phyloP scores from a whole-genome alignment of 2,329 filamentous ascomycete genomes.

The Taxawa tesnikishii region DNA sequence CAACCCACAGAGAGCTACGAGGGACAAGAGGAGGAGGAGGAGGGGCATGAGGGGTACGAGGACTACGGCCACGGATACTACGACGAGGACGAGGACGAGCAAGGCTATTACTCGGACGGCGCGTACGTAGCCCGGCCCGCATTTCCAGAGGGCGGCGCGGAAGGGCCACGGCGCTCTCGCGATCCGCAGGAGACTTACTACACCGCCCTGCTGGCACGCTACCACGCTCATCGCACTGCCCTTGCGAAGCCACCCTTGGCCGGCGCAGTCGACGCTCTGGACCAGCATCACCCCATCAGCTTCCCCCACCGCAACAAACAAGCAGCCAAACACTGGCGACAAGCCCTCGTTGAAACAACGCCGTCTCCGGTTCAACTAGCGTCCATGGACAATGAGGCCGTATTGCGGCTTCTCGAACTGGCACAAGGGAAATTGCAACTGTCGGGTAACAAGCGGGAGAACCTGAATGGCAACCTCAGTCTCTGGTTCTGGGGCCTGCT shows the following conservation, averaged over 20 bases:
- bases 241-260: slow-evolving; percentile 46
- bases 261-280: slow-evolving; percentile 42
- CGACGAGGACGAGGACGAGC: slow-evolving; percentile 40
- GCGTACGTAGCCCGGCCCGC: slow-evolving; percentile 57
- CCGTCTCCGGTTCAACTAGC: slow-evolving; percentile 39
- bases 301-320: slow-evolving; percentile 42
- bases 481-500: slow-evolving; percentile 80
- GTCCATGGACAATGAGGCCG: slow-evolving; percentile 48
- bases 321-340: slow-evolving; percentile 44
- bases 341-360: slow-evolving; percentile 23
- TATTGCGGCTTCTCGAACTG: slow-evolving; percentile 52
- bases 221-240: slow-evolving; percentile 48
- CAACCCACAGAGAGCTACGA: too few relatives aligned
- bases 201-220: slow-evolving; percentile 51
- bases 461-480: slow-evolving; percentile 54
- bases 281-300: slow-evolving; percentile 37
- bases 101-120: slow-evolving; percentile 67
- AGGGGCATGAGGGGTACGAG: slow-evolving; percentile 23
- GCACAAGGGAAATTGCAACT: slow-evolving; percentile 49
- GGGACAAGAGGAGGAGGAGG: slow-evolving; percentile 11
- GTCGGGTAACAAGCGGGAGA: slow-evolving; percentile 26
- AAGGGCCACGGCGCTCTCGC: slow-evolving; percentile 10
- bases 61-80: slow-evolving; percentile 32
- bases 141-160: slow-evolving; percentile 12
- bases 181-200: slow-evolving; percentile 55